Evolutionary conservation across 768 basidiomycete species (phyloP), one percentile per base, ranked within the genome.

Genomic region (Piloderma croceum): DNA sequence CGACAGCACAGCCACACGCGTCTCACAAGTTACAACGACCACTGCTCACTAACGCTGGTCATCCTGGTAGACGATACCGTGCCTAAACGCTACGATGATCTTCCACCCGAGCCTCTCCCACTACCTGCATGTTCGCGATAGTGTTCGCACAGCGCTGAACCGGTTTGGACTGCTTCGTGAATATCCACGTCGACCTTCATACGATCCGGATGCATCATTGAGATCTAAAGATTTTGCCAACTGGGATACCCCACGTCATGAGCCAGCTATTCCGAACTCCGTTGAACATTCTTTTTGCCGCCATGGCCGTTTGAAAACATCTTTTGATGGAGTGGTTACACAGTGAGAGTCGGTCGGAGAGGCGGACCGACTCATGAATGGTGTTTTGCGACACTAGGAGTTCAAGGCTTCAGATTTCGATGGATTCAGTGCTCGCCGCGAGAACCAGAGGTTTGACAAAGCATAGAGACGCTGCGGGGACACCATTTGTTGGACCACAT

Each of bases 101-200:
- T 34, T 17, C 50, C 49, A 4, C 52, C 50, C 2, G 49, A 50
- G 17, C 36, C 38, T 7, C 46, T 43, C 5, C 38, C 42, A 13
- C 33, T 32, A 41, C 21, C 34, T 51, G n/a, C 49, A 44, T 2
- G 38, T 55, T 7, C 46, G 46, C 3, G 36, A 43, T 13, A 19
- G 51, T 21, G 38, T 51, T 20, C 52, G 43, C 23, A 57, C 53
- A 3, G 39, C 35, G 3, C 41, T 43, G 7, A 54, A 52, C 41
- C 44, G 44, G 34, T 57, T 57, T 29, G 42, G 50, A 9, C 27
- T 57, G 25, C 31, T 41, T 9, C 39, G 55, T 13, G 32, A 35
- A 12, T 54, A 57, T 34, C 48, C 12, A 44, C 44, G 12, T 10
- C 42, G 41, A 18, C 45, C 32, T 21, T 46, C 22, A 7, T 31